Base-by-base conservation (phyloP, 208 protist species). In the Acanthamoeba healyi region DNA sequence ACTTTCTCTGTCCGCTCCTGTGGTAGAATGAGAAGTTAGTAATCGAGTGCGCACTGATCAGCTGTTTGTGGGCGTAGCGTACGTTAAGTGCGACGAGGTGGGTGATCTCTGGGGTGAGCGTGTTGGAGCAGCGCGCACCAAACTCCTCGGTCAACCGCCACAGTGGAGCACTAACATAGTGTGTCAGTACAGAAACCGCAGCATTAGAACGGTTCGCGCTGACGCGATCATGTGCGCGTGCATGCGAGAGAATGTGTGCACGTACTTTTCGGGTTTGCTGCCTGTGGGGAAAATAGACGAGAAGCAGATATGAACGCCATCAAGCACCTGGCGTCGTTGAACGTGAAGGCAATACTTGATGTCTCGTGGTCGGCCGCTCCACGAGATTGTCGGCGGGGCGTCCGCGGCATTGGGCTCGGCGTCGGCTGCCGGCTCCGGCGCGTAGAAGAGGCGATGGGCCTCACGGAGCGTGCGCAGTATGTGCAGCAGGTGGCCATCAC, bases 291-390 rank as follows among this genome's bases (percentile, higher is more conserved):
- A 84, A 26, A 84, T 84, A 6, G 42, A 44, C 6, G 42, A 56
- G 44, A 84, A 84, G 42, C 36, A 54, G 74, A 84, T 32, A 38
- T 84, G 74, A 14, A 84, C 74, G 42, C 42, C 74, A 5, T 42
- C 42, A 15, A 84, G 44, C n/a, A 84, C 44, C 5, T n/a, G 36
- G 42, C 42, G 22, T 2, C 74, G 74, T 26, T n/a, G 42, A 12
- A 84, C 36, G 74, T 84, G 44, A 19, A 84, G 44, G 44, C 74
- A 54, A 26, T 84, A 84, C 44, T 84, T 84, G 36, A 84, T 54
- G 44, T 84, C 74, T 19, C 74, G 74, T n/a, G 22, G 22, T 10
- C 32, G 32, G 12, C 34, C 34, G n/a, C 4, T 29, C 63, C 63
- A 72, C 34, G n/a, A 3, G 26, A 72, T 72, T 2, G 63, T 0